Percentiles rank a stretch among this genome's conserved stretches.
Conservation (phyloP, 1,284 basidiomycete species). For the Trichosporon sp. region DNA sequence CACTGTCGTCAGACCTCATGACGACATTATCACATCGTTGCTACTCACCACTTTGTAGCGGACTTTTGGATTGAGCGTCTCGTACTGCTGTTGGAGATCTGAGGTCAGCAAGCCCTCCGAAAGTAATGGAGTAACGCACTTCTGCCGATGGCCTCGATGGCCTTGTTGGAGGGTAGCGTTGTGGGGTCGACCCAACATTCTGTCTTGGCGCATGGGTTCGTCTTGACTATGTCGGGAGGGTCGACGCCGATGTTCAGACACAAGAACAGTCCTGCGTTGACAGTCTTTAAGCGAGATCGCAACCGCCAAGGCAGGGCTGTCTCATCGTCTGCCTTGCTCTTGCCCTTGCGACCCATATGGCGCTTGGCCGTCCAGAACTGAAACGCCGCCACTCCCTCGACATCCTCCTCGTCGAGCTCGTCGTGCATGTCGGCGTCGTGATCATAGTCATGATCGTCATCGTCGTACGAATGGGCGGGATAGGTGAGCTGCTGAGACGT, state of each 20-base stretch:
- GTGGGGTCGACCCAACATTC: constrained; percentile 98
- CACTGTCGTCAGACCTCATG: constrained; percentile 50
- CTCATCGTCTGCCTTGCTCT: constrained; percentile 34
- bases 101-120: constrained; percentile 8
- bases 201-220: constrained; percentile 87
- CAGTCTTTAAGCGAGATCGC: constrained; percentile 79
- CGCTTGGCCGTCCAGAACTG: constrained; percentile 47
- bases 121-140: constrained; percentile 27
- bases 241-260: constrained; percentile 98
- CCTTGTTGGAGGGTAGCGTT: constrained; percentile 78
- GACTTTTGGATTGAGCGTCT: constrained; percentile 77
- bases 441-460: constrained; percentile 27
- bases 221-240: constrained; percentile 95
- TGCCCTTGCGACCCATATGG: constrained; percentile 38
- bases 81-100: constrained; percentile 90
- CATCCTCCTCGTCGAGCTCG: constrained; percentile 24
- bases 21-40: neutral
- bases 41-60: constrained; percentile 66
- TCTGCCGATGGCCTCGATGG: constrained; percentile 52
- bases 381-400: constrained; percentile 27
- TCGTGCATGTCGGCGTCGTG: constrained; percentile 26
- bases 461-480: constrained; percentile 26
- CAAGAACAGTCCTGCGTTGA: constrained; percentile 85
- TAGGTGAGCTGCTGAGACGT: constrained; percentile 43
- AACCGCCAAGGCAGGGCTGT: constrained; percentile 60